A percentile compares a stretch with the other conserved stretches of the same genome.
phyloP scores from a whole-genome alignment of 345 rosid genomes.

The Melastoma malabathricum region DNA sequence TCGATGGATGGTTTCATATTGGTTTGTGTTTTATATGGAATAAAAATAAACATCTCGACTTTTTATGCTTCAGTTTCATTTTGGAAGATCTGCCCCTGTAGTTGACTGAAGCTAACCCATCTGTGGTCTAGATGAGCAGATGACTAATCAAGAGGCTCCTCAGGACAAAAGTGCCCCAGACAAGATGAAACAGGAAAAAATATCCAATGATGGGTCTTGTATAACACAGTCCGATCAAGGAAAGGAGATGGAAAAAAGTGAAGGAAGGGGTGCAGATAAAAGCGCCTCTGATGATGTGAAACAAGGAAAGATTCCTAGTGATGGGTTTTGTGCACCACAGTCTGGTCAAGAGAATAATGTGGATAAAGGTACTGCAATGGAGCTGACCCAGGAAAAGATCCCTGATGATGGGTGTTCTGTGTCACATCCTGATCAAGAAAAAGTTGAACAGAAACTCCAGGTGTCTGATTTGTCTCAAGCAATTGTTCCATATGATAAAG shows the following conservation, averaged over 20 bases:
- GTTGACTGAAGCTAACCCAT: no score
- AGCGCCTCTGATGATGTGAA: constrained; percentile 22
- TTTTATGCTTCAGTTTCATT: no score
- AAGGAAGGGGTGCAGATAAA: constrained; percentile 1
- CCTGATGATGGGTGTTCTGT: constrained; percentile 11
- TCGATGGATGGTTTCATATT: no score
- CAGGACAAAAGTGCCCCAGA: constrained; percentile 13
- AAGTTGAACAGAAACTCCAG: constrained; percentile 12
- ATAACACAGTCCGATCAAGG: constrained; percentile 18
- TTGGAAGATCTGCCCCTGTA: no score
- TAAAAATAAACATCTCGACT: no score
- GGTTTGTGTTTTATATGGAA: no score
- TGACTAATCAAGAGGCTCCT: constrained; percentile 8
- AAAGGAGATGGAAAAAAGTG: constrained; percentile 12
- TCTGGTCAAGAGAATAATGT: no score
- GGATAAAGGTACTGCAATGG: constrained; percentile 16
- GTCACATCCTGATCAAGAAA: constrained; percentile 19
- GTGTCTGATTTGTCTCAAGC: constrained; percentile 13
- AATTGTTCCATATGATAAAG: background rate
- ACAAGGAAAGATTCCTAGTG: constrained; percentile 14
- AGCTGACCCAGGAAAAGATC: constrained; percentile 17
- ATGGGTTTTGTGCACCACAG: constrained; percentile 3
- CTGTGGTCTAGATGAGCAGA: background rate
- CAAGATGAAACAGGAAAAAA: constrained; percentile 19
- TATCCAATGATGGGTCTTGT: constrained; percentile 11